Base-by-base conservation (phyloP, 1,284 basidiomycete genomes). In the Pascua sp. region DNA sequence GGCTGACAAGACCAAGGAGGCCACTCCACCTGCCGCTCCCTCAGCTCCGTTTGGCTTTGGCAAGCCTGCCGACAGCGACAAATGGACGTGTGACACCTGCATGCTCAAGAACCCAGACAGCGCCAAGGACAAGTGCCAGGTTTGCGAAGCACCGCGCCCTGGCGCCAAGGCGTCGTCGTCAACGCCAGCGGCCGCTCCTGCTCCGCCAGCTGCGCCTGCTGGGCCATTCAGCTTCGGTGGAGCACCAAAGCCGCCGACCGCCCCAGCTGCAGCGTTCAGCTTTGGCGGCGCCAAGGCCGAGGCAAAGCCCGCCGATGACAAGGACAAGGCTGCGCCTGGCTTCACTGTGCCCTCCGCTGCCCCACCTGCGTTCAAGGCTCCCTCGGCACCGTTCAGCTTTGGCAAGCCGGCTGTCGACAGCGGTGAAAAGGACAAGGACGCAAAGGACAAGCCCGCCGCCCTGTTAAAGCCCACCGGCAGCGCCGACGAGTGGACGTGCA, bases 401-500 rank as follows among this genome's bases (percentile, higher is more conserved):
- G 24, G 24, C 7, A 32, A 32, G 24, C 24, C 24, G 4, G 24
- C 24, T 32, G 24, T 7, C 24, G 24, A 32, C 24, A 15, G 11
- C 39, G 24, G 41, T 12, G 4, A 40, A 17, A 42, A 32, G 24
- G 24, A 32, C 15, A 82, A 83, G 66, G 49, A 39, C 41, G 24
- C 24, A 3, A 32, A 32, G 24, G 18, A 42, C 46, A 39, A 40
- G 16, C 39, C 49, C 32, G 47, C 47, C 11, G 52, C 5, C 13
- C n/a, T 40, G 11, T 11, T 50, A 3, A 38, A 16, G 36, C 24
- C 24, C 40, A 42, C 16, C 5, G 49, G 17, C 24, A 42, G 38
- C 9, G 12, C 12, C 41, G 51, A 61, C 11, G 53, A 62, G 11
- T 84, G 83, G 83, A 76, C 57, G 12, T 85, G 83, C 63, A 67